These are phyloP conservation scores for Phytophthora hibernalis DNA, from an alignment of 352 stramenopile genomes.

Conservation along the genomic window DNA sequence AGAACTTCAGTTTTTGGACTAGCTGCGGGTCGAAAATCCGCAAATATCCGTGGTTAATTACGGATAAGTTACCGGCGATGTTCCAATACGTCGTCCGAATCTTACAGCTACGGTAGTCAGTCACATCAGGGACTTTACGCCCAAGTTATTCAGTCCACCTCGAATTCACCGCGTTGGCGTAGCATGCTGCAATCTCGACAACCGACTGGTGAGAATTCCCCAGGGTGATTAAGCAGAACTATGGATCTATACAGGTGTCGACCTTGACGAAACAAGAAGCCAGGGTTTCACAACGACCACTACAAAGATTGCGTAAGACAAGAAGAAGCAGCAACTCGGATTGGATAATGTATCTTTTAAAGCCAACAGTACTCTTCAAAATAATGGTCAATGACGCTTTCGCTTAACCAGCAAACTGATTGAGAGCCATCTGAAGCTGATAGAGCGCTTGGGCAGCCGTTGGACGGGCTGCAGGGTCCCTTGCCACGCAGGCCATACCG, in stretches of 20 bases:
- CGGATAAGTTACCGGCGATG: too few species aligned
- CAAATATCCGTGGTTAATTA: too few species aligned
- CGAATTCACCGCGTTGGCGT: not conserved
- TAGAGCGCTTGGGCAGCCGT: slow-evolving; percentile 38
- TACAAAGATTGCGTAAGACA: too few species aligned
- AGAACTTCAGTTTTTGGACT: too few species aligned
- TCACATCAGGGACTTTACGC: not conserved
- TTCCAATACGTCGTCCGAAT: too few species aligned
- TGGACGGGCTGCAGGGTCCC: slow-evolving; percentile 24
- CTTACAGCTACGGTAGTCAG: slow-evolving; percentile 33
- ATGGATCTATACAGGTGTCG: too few species aligned
- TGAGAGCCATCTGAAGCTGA: slow-evolving; percentile 26
- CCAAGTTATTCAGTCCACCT: not conserved
- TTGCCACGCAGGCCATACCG: slow-evolving; percentile 31
- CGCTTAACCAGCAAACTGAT: not conserved
- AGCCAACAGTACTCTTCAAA: not conserved
- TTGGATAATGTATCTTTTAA: too few species aligned
- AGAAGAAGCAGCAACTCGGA: too few species aligned
- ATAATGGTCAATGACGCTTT: not conserved
- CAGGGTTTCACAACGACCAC: too few species aligned
- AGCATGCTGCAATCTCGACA: not conserved
- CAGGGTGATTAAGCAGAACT: not conserved
- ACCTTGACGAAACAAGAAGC: too few species aligned
- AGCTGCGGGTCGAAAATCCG: too few species aligned
- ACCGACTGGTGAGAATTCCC: not conserved